Percentiles rank a stretch among this genome's conserved stretches.
Evolutionary conservation across 1,284 basidiomycete genomes (phyloP).

Genomic region (Thecaphora thlaspeos): DNA sequence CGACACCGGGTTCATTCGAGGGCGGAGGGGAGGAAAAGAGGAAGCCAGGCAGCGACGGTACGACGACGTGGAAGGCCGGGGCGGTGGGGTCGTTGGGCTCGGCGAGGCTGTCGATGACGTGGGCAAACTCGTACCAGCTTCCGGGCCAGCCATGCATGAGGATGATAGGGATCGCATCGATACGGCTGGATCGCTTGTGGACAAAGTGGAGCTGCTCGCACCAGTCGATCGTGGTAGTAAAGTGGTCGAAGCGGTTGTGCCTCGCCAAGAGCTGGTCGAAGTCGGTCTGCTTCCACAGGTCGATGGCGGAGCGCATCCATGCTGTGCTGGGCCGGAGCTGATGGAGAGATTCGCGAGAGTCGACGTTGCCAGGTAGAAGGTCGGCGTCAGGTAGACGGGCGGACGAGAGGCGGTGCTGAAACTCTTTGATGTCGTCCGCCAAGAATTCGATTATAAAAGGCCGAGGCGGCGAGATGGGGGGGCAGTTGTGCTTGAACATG

Average conservation of each 20-base stretch:
- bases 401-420: conserved; percentile 28
- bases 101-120: conserved; percentile 30
- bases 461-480: conserved; percentile 28
- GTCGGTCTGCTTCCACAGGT: conserved; percentile 24
- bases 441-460: conserved; percentile 34
- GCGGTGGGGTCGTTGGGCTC: conserved; percentile 20
- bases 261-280: conserved; percentile 17
- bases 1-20: conserved; percentile 17
- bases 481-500: conserved; percentile 15
- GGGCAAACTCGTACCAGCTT: conserved; percentile 37
- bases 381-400: conserved; percentile 27
- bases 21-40: conserved; percentile 41
- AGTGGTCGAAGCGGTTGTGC: conserved; percentile 35
- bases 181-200: conserved; percentile 21
- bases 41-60: conserved; percentile 47
- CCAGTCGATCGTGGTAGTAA: conserved; percentile 45
- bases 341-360: conserved; percentile 10
- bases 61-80: conserved; percentile 50
- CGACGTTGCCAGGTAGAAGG: conserved; percentile 24
- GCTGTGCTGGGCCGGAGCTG: conserved; percentile 24
- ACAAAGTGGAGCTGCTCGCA: conserved; percentile 45
- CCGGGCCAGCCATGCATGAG: conserved; percentile 52
- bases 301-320: conserved; percentile 16
- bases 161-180: conserved; percentile 48
- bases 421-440: conserved; percentile 22